Evolutionary conservation across 805 yeast species (phyloP), one percentile per base, ranked within the genome.

Genomic region (Ogataea allantospora): DNA sequence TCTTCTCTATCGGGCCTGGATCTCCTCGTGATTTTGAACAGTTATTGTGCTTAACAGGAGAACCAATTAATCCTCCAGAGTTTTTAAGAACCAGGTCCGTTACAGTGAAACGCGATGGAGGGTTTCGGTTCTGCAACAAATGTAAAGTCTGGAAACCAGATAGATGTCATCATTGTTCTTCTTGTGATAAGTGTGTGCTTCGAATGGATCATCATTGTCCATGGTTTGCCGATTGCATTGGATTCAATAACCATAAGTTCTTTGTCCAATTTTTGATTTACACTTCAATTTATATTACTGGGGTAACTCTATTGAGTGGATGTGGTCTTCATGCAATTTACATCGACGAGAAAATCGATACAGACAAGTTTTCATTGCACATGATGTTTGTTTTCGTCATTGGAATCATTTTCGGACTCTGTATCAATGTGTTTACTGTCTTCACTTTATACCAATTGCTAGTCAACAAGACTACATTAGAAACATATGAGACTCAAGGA

Each of bases 191-290:
- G 38, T 76, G 82, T 54, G 56, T 73, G 2, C 53, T 76, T 27
- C 51, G 65, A 29, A 76, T 76, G 81, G 81, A 76, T 56, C 82
- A 76, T 47, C 79, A 76, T 54, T 76, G 82, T 47, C 97, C 97
- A 0, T 91, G 98, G 98, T 88, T 88, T 60, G 81, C 95, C 2
- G 69, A 78, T 5, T 89, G 97, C 59, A 75, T 91, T 41, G 98
- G 98, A 0, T 83, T 77, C 61, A 65, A 65, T 19, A 91, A 91
- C 61, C 88, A 85, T 47, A 84, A 88, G 62, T 76, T 68, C 56
- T 91, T 89, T 54, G 58, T 87, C 18, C 95, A 88, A 57, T 83
- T 84, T 54, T 59, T 88, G 36, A 30, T 70, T 6, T 80, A 80
- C 52, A 65, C 77, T 3, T 62, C 78, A 2, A 18, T 72, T 0